Evolutionary conservation across 2,329 filamentous ascomycete species (phyloP).

Genomic region (Ceratocystis alfenasii): DNA sequence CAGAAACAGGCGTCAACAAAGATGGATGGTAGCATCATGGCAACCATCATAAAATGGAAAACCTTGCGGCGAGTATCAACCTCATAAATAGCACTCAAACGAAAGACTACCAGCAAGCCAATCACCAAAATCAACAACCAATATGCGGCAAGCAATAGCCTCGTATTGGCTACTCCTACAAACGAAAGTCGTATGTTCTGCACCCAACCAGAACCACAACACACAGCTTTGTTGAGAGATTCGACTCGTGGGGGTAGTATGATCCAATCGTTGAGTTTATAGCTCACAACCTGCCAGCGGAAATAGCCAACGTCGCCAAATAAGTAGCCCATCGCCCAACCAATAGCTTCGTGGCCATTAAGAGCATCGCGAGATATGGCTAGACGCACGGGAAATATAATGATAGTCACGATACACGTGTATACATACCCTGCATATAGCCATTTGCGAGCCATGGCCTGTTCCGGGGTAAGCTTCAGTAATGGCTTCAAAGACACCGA

Average conservation of each 20-base stretch:
- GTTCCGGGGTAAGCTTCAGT: slow-evolving; percentile 64
- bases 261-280: slow-evolving; percentile 64
- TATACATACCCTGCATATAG: slow-evolving; percentile 74
- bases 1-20: slow-evolving; percentile 79
- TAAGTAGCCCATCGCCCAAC: slow-evolving; percentile 85
- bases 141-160: slow-evolving; percentile 65
- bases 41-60: slow-evolving; percentile 97
- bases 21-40: slow-evolving; percentile 79
- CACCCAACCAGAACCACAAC: slow-evolving; percentile 46
- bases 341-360: slow-evolving; percentile 63
- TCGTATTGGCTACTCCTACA: slow-evolving; percentile 66
- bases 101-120: slow-evolving; percentile 64
- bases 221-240: slow-evolving; percentile 23
- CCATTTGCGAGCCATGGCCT: slow-evolving; percentile 70
- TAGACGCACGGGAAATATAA: slow-evolving; percentile 58
- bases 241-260: slow-evolving; percentile 44
- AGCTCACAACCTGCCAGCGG: slow-evolving; percentile 56
- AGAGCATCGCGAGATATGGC: slow-evolving; percentile 60
- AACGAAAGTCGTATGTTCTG: slow-evolving; percentile 51
- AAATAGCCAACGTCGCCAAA: slow-evolving; percentile 66
- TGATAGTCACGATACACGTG: slow-evolving; percentile 48
- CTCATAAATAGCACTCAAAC: slow-evolving; percentile 64
- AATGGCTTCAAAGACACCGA: slow-evolving; percentile 59
- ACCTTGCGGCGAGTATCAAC: slow-evolving; percentile 94
- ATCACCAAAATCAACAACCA: slow-evolving; percentile 56